phyloP scores from a whole-genome alignment of 768 basidiomycete species.

The Tubosaeta sp. region DNA sequence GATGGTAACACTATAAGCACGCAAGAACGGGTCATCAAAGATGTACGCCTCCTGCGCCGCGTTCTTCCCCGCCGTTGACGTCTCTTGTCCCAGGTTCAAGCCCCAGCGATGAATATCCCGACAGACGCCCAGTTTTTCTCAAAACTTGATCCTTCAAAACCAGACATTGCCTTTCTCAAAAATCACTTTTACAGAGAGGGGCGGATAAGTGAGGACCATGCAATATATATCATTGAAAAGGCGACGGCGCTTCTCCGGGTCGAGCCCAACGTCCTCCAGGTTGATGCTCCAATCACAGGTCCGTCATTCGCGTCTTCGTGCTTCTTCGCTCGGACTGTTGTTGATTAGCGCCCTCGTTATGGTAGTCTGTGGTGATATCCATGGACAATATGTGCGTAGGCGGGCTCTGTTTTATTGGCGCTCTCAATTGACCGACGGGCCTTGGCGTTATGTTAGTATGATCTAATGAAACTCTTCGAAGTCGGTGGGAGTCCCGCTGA shows the following conservation, averaged over 20 bases:
- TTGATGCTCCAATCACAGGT: slow-evolving; percentile 99
- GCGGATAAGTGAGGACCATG: slow-evolving; percentile 89
- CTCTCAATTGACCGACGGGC: slow-evolving; percentile 15
- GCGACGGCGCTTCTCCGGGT: slow-evolving; percentile 76
- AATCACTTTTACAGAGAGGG: slow-evolving; percentile 99
- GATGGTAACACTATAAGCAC: slow-evolving; percentile 91
- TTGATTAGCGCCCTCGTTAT: slow-evolving; percentile 4
- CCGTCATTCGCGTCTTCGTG: neutral
- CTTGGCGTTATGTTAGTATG: slow-evolving; percentile 51
- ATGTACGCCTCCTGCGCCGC: slow-evolving; percentile 48
- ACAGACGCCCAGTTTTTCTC: slow-evolving; percentile 95
- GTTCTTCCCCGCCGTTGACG: slow-evolving; percentile 7
- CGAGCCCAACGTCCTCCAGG: slow-evolving; percentile 88
- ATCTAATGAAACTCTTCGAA: slow-evolving; percentile 94
- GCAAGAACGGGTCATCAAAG: slow-evolving; percentile 93
- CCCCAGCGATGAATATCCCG: slow-evolving; percentile 90
- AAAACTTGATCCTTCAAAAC: slow-evolving; percentile 77
- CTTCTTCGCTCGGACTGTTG: neutral
- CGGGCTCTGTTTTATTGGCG: slow-evolving; percentile 3
- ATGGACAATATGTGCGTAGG: slow-evolving; percentile 91
- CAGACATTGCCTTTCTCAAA: slow-evolving; percentile 94
- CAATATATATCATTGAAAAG: slow-evolving; percentile 87
- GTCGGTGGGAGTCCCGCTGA: slow-evolving; percentile 93
- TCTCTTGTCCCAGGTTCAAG: slow-evolving; percentile 71
- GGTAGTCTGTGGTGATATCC: slow-evolving; percentile 96